Evolutionary conservation across 345 rosid genomes (phyloP).

Genomic region (Microthlaspi erraticum): DNA sequence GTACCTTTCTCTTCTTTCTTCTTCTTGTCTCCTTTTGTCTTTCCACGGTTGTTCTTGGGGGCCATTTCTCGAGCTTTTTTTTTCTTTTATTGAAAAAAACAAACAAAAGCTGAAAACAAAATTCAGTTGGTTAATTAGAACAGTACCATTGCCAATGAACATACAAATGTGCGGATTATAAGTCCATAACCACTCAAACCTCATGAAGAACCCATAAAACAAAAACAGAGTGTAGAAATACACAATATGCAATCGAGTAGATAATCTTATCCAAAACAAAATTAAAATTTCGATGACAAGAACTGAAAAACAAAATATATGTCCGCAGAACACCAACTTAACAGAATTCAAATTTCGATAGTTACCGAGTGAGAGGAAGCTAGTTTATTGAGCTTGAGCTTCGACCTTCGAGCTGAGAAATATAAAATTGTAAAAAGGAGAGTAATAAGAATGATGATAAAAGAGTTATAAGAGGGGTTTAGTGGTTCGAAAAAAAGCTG

Average conservation of each 20-base stretch:
- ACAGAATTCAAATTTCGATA: slow-evolving; percentile 1
- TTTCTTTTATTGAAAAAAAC: slow-evolving; percentile 20
- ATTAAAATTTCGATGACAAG: not conserved
- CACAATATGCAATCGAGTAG: not conserved
- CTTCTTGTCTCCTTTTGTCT: slow-evolving; percentile 93
- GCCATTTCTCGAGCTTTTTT: slow-evolving; percentile 65
- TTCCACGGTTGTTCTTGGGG: slow-evolving; percentile 91
- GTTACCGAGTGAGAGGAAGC: slow-evolving; percentile 38
- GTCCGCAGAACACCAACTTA: not conserved
- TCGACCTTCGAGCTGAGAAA: not conserved
- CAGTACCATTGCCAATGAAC: slow-evolving; percentile 24
- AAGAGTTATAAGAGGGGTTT: slow-evolving; percentile 38
- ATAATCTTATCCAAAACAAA: slow-evolving; percentile 32
- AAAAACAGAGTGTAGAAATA: not conserved
- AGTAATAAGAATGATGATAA: not conserved
- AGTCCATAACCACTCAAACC: slow-evolving; percentile 13
- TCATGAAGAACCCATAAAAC: slow-evolving; percentile 18
- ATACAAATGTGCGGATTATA: not conserved
- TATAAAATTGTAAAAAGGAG: not conserved
- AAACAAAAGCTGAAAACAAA: slow-evolving; percentile 32
- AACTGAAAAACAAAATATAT: not conserved
- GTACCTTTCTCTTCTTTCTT: slow-evolving; percentile 96
- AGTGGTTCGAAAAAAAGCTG: slow-evolving; percentile 46
- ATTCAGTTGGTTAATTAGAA: not conserved
- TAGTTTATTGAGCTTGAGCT: slow-evolving; percentile 16